Percentiles rank a stretch among this genome's conserved stretches.
Conservation (phyloP, 2,329 filamentous ascomycete species). For the Alternaria gaisen region DNA sequence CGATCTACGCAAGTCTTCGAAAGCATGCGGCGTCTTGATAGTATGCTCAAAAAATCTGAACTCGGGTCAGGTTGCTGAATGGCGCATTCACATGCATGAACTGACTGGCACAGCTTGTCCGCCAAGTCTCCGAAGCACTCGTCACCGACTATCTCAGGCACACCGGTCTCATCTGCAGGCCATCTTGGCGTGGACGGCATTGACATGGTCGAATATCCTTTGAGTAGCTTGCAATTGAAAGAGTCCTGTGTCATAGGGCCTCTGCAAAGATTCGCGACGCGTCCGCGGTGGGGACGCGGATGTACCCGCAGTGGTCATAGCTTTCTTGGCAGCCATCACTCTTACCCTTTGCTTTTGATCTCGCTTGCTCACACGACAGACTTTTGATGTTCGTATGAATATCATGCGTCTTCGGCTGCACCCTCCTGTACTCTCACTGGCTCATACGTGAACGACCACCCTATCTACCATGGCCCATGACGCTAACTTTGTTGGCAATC, state of each 20-base stretch:
- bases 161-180: slow-evolving; percentile 43
- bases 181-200: slow-evolving; percentile 40
- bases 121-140: slow-evolving; percentile 72
- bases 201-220: slow-evolving; percentile 33
- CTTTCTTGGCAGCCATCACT: slow-evolving; percentile 27
- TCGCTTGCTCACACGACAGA: not conserved
- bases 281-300: slow-evolving; percentile 9
- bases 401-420: not conserved
- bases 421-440: not conserved
- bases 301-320: slow-evolving; percentile 21
- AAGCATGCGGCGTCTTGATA: slow-evolving; percentile 71
- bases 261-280: slow-evolving; percentile 16
- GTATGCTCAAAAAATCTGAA: slow-evolving; percentile 60
- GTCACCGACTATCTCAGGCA: slow-evolving; percentile 66
- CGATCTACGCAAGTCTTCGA: slow-evolving; percentile 76
- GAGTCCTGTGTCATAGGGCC: slow-evolving; percentile 12
- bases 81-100: slow-evolving; percentile 12
- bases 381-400: not conserved
- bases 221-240: slow-evolving; percentile 10
- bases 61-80: slow-evolving; percentile 24
- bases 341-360: not conserved
- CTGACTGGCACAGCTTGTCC: slow-evolving; percentile 67
- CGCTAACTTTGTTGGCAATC: slow-evolving; percentile 35
- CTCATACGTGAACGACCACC: not conserved
- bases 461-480: slow-evolving; percentile 28